phyloP scores from a whole-genome alignment of 169 alveolate species.

The Perkinsus olseni region DNA sequence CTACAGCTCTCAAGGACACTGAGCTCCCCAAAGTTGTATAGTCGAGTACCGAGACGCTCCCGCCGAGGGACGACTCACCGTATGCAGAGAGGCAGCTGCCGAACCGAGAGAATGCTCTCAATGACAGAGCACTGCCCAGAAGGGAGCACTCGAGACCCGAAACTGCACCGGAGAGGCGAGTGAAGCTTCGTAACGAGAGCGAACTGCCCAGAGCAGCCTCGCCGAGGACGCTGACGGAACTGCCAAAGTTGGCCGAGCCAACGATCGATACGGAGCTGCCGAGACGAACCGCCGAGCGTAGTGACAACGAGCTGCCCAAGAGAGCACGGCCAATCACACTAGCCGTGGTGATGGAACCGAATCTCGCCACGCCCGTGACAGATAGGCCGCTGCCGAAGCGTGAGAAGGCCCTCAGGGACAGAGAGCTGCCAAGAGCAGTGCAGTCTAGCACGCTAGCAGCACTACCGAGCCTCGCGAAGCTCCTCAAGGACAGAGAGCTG shows the following conservation, averaged over 20 bases:
- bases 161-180: background rate
- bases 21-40: background rate
- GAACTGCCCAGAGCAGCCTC: background rate
- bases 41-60: background rate
- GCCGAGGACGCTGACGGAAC: background rate
- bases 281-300: background rate
- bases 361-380: background rate
- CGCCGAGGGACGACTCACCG: background rate
- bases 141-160: background rate
- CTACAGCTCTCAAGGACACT: background rate
- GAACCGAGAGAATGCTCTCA: constrained; percentile 6
- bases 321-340: no score
- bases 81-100: background rate
- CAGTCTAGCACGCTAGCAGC: background rate
- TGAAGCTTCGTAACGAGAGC: background rate
- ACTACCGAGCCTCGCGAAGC: constrained; percentile 5
- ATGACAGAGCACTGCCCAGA: background rate
- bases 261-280: background rate
- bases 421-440: background rate
- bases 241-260: background rate
- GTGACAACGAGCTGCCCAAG: background rate
- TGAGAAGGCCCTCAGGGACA: background rate
- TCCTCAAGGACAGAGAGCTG: background rate
- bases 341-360: background rate
- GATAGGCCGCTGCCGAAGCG: background rate